Evolutionary conservation across 2,329 filamentous ascomycete genomes (phyloP).

Genomic region (Xylogone sp.): DNA sequence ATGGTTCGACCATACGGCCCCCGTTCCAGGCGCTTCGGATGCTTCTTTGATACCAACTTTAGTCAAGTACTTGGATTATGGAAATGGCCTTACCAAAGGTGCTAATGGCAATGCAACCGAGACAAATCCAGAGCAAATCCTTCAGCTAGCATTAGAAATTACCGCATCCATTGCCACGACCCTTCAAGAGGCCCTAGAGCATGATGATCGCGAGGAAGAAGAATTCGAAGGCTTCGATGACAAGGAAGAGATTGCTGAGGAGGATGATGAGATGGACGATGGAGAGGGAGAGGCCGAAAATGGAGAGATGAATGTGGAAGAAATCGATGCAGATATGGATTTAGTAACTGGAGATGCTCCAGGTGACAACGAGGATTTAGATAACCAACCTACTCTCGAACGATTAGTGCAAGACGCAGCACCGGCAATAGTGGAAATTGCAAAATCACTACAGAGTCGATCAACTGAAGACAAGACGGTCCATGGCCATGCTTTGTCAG

Average conservation of each 20-base stretch:
- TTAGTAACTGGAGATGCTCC: slow-evolving; percentile 49
- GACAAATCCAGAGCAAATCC: slow-evolving; percentile 24
- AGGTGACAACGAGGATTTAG: slow-evolving; percentile 33
- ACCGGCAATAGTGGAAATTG: slow-evolving; percentile 22
- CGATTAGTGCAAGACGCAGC: slow-evolving; percentile 23
- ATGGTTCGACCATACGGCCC: slow-evolving; percentile 49
- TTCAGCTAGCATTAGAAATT: slow-evolving; percentile 53
- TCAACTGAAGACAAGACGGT: slow-evolving; percentile 36
- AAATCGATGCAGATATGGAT: slow-evolving; percentile 62
- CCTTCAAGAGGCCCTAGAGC: slow-evolving; percentile 48
- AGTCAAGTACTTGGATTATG: slow-evolving; percentile 23
- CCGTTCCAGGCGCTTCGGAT: slow-evolving; percentile 45
- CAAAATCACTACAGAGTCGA: slow-evolving; percentile 6
- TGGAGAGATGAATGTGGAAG: slow-evolving; percentile 53
- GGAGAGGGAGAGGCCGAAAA: slow-evolving; percentile 38
- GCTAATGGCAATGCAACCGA: slow-evolving; percentile 14
- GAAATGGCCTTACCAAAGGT: slow-evolving; percentile 11
- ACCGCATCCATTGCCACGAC: slow-evolving; percentile 61
- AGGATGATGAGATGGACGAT: slow-evolving; percentile 33
- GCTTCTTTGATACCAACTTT: slow-evolving; percentile 46
- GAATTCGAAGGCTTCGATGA: slow-evolving; percentile 36
- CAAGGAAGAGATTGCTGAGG: slow-evolving; percentile 35
- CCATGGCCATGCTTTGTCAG: slow-evolving; percentile 51
- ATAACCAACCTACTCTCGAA: slow-evolving; percentile 23
- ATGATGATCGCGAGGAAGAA: slow-evolving; percentile 36